Evolutionary conservation across 1,284 basidiomycete species (phyloP).

Genomic region (Cutaneotrichosporon daszewskae): DNA sequence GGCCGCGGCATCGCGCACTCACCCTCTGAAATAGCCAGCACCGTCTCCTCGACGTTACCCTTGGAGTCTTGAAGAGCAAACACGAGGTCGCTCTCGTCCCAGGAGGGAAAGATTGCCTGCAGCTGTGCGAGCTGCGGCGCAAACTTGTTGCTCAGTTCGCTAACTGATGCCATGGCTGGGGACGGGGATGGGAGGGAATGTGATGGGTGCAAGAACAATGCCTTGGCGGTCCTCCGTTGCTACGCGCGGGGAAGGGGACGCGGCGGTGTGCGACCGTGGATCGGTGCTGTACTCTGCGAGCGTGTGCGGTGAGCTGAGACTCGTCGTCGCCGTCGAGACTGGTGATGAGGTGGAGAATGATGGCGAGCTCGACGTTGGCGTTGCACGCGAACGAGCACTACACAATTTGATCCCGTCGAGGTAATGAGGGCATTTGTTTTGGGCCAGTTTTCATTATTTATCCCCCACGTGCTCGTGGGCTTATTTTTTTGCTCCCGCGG

Average conservation of each 20-base stretch:
- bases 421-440: not conserved
- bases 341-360: too few relatives aligned
- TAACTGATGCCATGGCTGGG: conserved; percentile 34
- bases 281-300: too few relatives aligned
- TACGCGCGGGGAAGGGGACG: too few relatives aligned
- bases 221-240: too few relatives aligned
- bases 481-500: not conserved
- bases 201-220: too few relatives aligned
- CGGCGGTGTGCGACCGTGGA: too few relatives aligned
- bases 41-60: conserved; percentile 47
- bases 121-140: conserved; percentile 40
- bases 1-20: conserved; percentile 14
- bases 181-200: conserved; percentile 1
- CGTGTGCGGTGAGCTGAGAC: too few relatives aligned
- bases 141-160: conserved; percentile 41
- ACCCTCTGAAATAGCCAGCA: conserved; percentile 47
- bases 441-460: too few relatives aligned
- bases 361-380: too few relatives aligned
- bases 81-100: conserved; percentile 44
- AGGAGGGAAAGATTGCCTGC: conserved; percentile 45
- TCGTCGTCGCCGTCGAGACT: too few relatives aligned
- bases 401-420: not conserved
- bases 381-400: too few relatives aligned
- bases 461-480: not conserved
- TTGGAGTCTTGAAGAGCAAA: conserved; percentile 45